Percentiles rank a stretch among this genome's conserved stretches.
Evolutionary conservation across 2,329 filamentous ascomycete genomes (phyloP).

Genomic region (Aspergillus alliaceus): DNA sequence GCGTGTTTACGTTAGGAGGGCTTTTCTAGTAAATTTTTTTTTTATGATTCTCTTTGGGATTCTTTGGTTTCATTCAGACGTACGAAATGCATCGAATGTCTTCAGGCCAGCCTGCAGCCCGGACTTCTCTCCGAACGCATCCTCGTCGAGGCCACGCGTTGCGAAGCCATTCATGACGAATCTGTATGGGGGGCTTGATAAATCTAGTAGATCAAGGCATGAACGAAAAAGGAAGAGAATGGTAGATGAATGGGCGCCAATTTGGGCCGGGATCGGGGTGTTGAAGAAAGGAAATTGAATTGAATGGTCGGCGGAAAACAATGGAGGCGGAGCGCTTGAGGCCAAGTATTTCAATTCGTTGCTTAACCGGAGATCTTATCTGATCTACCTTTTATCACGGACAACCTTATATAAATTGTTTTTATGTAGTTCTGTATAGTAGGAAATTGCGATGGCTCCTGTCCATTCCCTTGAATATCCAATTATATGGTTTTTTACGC

Average conservation of each 20-base stretch:
- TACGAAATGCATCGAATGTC: slow-evolving; percentile 97
- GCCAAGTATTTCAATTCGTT: slow-evolving; percentile 21
- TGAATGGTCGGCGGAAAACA: slow-evolving; percentile 1
- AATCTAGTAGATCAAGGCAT: slow-evolving; percentile 24
- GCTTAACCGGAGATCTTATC: slow-evolving; percentile 6
- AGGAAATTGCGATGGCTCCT: too few relatives aligned
- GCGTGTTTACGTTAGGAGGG: too few relatives aligned
- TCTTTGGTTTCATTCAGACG: slow-evolving; percentile 37
- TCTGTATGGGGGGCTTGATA: slow-evolving; percentile 14
- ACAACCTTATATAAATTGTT: not conserved
- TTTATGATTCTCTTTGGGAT: too few relatives aligned
- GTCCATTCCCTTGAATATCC: too few relatives aligned
- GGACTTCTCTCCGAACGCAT: slow-evolving; percentile 72
- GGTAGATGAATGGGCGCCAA: slow-evolving; percentile 2
- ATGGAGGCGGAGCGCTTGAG: slow-evolving; percentile 8
- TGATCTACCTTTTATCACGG: not conserved
- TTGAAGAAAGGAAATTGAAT: slow-evolving; percentile 6
- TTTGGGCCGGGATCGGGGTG: not conserved
- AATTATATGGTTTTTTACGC: too few relatives aligned
- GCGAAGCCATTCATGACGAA: slow-evolving; percentile 75
- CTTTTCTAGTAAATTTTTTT: too few relatives aligned
- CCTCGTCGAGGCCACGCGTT: slow-evolving; percentile 70
- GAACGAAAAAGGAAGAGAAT: slow-evolving; percentile 14
- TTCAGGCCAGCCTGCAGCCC: slow-evolving; percentile 59
- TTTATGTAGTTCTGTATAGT: too few relatives aligned